Conservation (phyloP, 495 filamentous ascomycete species). For the Penicillium soppii region DNA sequence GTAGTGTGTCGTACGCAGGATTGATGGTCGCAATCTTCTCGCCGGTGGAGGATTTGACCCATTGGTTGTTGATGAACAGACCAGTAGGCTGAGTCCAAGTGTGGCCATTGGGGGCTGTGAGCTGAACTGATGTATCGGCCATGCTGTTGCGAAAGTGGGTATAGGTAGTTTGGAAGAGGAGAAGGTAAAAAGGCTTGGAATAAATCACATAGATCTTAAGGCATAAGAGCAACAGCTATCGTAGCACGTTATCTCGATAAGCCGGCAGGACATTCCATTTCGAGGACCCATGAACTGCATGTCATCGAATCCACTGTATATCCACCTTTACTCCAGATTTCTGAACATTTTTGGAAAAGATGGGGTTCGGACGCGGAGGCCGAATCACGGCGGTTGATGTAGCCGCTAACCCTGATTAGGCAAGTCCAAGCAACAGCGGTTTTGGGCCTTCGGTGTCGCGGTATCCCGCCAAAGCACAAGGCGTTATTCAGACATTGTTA, state of each 20-base stretch:
- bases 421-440: constrained; percentile 24
- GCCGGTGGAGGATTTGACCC: constrained; percentile 69
- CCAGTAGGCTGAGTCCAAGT: constrained; percentile 75
- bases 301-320: not conserved
- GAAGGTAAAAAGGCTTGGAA: not conserved
- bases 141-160: constrained; percentile 8
- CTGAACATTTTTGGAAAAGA: not conserved
- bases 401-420: constrained; percentile 15
- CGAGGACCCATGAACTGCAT: not conserved
- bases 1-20: constrained; percentile 65
- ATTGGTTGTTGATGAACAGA: constrained; percentile 94
- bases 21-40: constrained; percentile 76
- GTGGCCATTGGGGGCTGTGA: constrained; percentile 68
- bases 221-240: not conserved
- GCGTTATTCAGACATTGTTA: too few relatives aligned
- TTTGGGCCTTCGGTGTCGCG: not conserved
- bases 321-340: constrained; percentile 14
- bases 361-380: not conserved
- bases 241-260: not conserved
- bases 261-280: not conserved
- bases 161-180: not conserved
- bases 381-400: constrained; percentile 2
- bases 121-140: constrained; percentile 26
- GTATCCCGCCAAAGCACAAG: not conserved
- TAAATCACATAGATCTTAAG: not conserved